Evolutionary conservation across 23 red algal species (phyloP).

Genomic region (Agarophyton chilense): DNA sequence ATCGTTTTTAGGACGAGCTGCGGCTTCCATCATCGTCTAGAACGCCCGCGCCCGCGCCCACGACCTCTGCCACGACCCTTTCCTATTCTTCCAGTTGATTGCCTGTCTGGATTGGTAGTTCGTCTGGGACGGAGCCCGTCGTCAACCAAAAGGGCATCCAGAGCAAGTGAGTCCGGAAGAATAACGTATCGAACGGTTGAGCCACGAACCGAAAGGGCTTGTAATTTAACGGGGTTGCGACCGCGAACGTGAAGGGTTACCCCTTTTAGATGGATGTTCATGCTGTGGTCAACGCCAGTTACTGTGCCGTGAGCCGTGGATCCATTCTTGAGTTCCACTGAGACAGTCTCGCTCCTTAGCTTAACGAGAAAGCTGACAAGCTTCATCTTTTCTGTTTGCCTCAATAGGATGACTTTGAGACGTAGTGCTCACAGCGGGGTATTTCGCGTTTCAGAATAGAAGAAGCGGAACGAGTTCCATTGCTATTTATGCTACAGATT

Average conservation of each 20-base stretch:
- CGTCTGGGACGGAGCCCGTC: slow-evolving; percentile 84
- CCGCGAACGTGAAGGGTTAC: slow-evolving; percentile 80
- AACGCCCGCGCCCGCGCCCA: slow-evolving; percentile 52
- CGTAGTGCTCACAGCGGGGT: too few species aligned
- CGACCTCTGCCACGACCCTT: slow-evolving; percentile 46
- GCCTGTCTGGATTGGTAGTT: slow-evolving; percentile 52
- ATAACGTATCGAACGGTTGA: slow-evolving; percentile 92
- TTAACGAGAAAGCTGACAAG: slow-evolving; percentile 88
- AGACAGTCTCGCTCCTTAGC: slow-evolving; percentile 88
- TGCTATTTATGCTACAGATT: background rate
- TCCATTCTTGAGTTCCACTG: slow-evolving; percentile 94
- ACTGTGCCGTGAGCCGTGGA: slow-evolving; percentile 86
- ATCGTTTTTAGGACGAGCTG: too few species aligned
- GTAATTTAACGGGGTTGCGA: slow-evolving; percentile 70
- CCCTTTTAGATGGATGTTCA: slow-evolving; percentile 87
- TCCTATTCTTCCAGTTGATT: slow-evolving; percentile 51
- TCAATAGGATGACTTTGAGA: too few species aligned
- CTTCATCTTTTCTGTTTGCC: slow-evolving; percentile 47
- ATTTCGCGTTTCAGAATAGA: too few species aligned
- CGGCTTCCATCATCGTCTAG: background rate
- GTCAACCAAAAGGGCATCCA: slow-evolving; percentile 87
- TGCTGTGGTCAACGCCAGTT: slow-evolving; percentile 85
- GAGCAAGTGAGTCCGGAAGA: slow-evolving; percentile 86
- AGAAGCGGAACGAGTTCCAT: background rate
- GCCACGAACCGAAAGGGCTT: slow-evolving; percentile 82